A percentile compares a stretch with the other conserved stretches of the same genome.
phyloP scores from a whole-genome alignment of 345 rosid genomes.

The Gossypium ekmanianum region DNA sequence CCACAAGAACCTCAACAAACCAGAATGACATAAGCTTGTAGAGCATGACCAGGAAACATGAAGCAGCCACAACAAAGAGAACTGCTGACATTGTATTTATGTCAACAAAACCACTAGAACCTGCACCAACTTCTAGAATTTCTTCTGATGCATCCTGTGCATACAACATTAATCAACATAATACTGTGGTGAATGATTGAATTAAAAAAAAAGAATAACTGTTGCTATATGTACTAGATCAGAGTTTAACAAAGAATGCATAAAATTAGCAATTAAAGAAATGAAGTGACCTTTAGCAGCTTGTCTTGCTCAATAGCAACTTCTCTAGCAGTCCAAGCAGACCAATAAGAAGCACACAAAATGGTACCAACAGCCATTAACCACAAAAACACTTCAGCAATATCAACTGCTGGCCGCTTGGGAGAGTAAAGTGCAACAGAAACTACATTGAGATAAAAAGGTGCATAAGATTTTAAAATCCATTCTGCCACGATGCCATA shows the following conservation, averaged over 20 bases:
- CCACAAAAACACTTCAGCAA: slow-evolving; percentile 98
- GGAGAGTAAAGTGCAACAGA: slow-evolving; percentile 86
- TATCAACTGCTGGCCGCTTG: slow-evolving; percentile 78
- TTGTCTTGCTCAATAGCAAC: slow-evolving; percentile 85
- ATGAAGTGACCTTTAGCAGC: slow-evolving; percentile 63
- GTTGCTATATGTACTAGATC: neutral
- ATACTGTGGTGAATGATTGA: neutral
- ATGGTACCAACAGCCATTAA: slow-evolving; percentile 97
- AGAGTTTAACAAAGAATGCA: neutral
- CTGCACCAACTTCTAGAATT: slow-evolving; percentile 31
- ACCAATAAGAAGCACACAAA: slow-evolving; percentile 90
- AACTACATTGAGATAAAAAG: slow-evolving; percentile 46
- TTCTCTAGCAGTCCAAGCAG: slow-evolving; percentile 91
- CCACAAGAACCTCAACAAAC: slow-evolving; percentile 91
- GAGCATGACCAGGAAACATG: slow-evolving; percentile 94
- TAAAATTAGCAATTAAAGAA: slow-evolving; percentile 3
- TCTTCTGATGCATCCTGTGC: slow-evolving; percentile 82
- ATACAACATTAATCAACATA: neutral
- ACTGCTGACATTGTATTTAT: slow-evolving; percentile 71
- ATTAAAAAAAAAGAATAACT: neutral
- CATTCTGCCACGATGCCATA: neutral
- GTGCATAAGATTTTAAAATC: neutral
- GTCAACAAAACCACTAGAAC: slow-evolving; percentile 64
- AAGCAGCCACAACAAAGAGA: slow-evolving; percentile 88
- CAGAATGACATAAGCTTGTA: slow-evolving; percentile 92